Conservation (phyloP, 305 asterid genomes). For the Rubia tinctorum region DNA sequence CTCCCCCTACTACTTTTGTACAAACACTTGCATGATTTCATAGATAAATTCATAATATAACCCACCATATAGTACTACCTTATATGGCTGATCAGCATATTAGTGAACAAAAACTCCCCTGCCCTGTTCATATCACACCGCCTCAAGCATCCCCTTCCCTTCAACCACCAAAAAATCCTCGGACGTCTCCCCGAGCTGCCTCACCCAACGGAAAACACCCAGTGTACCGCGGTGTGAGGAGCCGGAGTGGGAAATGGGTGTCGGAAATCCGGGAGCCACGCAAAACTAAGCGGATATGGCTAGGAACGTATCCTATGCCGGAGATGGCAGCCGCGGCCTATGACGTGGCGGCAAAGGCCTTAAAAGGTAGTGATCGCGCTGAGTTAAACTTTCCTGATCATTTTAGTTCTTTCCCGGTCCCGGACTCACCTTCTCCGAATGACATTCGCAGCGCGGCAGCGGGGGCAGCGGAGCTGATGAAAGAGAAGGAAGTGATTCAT, state of each 20-base stretch:
- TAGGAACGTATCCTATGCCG: constrained; percentile 63
- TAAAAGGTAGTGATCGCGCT: constrained; percentile 35
- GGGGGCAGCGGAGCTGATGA: constrained; percentile 55
- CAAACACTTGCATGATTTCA: too few relatives aligned
- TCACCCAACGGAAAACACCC: constrained; percentile 26
- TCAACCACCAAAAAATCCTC: too few relatives aligned
- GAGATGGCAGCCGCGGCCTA: constrained; percentile 46
- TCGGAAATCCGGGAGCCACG: constrained; percentile 79
- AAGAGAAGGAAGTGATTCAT: constrained; percentile 11
- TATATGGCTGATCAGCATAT: constrained; percentile 35
- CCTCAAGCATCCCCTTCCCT: constrained; percentile 10
- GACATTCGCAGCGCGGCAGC: constrained; percentile 54
- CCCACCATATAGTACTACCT: too few relatives aligned
- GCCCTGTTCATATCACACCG: constrained; percentile 25
- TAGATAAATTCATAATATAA: too few relatives aligned
- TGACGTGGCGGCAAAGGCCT: constrained; percentile 36
- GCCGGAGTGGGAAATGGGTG: constrained; percentile 40
- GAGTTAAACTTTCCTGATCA: constrained; percentile 41
- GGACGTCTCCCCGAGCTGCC: background rate
- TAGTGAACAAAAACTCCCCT: too few relatives aligned
- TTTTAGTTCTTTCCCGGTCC: constrained; percentile 38
- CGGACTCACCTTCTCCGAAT: constrained; percentile 44
- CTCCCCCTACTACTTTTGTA: constrained; percentile 8
- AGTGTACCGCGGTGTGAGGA: constrained; percentile 30
- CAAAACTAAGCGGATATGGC: constrained; percentile 76